These are phyloP conservation scores for Hyaloperonospora arabidopsidis DNA, from an alignment of 352 stramenopile genomes.

Conservation along the genomic window DNA sequence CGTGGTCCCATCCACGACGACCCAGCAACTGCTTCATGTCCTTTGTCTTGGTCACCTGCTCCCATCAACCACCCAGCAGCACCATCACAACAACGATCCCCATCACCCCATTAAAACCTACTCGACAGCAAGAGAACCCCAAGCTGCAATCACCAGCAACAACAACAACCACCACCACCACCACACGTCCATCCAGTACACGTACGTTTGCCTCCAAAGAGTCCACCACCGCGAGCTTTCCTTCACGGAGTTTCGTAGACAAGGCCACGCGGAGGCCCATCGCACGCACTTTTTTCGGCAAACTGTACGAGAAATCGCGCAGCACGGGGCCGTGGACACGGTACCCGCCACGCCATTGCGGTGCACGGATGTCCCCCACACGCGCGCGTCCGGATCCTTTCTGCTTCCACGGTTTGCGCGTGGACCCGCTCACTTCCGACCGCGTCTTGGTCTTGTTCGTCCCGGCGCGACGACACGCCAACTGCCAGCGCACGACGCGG, in stretches of 20 bases:
- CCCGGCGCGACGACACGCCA: constrained; percentile 71
- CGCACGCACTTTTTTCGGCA: constrained; percentile 84
- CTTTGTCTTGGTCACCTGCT: constrained; percentile 79
- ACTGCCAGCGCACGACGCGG: constrained; percentile 83
- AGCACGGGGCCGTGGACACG: constrained; percentile 75
- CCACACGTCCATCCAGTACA: constrained; percentile 1
- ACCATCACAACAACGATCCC: neutral
- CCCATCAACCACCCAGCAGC: neutral
- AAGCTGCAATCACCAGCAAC: too few relatives aligned
- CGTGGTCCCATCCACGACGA: constrained; percentile 76
- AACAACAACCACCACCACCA: too few relatives aligned
- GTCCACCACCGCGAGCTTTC: constrained; percentile 78
- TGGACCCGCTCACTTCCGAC: constrained; percentile 81
- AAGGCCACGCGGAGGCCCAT: constrained; percentile 81
- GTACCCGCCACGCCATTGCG: constrained; percentile 83
- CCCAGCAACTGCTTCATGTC: constrained; percentile 77
- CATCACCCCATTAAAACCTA: neutral
- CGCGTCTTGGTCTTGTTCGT: constrained; percentile 88
- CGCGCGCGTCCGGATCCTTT: constrained; percentile 80
- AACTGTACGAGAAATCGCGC: constrained; percentile 80
- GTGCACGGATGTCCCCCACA: constrained; percentile 81
- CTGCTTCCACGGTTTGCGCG: constrained; percentile 83
- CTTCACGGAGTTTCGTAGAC: constrained; percentile 82
- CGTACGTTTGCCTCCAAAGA: constrained; percentile 66
- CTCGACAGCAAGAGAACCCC: too few relatives aligned